A percentile compares a stretch with the other conserved stretches of the same genome.
These are phyloP conservation scores for Smallanthus sonchifolius DNA, from an alignment of 129 eudicot species.

Conservation along the genomic window DNA sequence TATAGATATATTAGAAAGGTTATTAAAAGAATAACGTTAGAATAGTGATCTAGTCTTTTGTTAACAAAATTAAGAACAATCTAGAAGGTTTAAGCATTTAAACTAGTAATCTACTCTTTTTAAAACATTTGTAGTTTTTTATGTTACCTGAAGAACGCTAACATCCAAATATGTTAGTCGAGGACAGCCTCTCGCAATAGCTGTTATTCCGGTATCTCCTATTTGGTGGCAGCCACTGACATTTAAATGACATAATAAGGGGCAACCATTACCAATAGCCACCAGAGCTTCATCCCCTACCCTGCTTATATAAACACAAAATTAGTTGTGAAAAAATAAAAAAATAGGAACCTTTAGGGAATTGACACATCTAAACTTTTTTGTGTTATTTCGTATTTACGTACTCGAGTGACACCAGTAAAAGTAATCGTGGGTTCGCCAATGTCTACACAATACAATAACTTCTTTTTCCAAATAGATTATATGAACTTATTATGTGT, in stretches of 20 bases:
- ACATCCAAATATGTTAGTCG: constrained; percentile 61
- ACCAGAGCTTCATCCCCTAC: constrained; percentile 82
- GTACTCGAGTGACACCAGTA: too few relatives aligned
- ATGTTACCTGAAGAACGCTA: constrained; percentile 77
- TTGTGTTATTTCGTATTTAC: too few relatives aligned
- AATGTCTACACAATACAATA: not conserved
- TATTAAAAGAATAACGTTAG: too few relatives aligned
- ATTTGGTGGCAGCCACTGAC: constrained; percentile 91
- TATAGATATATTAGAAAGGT: too few relatives aligned
- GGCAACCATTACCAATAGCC: constrained; percentile 76
- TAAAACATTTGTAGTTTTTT: not conserved
- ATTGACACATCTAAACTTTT: not conserved
- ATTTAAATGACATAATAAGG: constrained; percentile 59
- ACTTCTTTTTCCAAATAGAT: not conserved
- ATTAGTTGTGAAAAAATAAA: not conserved
- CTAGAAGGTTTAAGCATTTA: not conserved
- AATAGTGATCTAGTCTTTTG: too few relatives aligned
- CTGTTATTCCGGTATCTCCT: constrained; percentile 74
- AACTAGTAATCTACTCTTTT: not conserved
- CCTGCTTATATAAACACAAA: constrained; percentile 36
- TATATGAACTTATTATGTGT: not conserved
- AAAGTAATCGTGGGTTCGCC: too few relatives aligned
- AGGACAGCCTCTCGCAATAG: constrained; percentile 89
- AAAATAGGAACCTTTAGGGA: not conserved
- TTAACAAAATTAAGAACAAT: not conserved